Percentiles rank a stretch among this genome's conserved stretches.
Evolutionary conservation across 179 eudicot species (phyloP).

Genomic region (Nepenthes alata): DNA sequence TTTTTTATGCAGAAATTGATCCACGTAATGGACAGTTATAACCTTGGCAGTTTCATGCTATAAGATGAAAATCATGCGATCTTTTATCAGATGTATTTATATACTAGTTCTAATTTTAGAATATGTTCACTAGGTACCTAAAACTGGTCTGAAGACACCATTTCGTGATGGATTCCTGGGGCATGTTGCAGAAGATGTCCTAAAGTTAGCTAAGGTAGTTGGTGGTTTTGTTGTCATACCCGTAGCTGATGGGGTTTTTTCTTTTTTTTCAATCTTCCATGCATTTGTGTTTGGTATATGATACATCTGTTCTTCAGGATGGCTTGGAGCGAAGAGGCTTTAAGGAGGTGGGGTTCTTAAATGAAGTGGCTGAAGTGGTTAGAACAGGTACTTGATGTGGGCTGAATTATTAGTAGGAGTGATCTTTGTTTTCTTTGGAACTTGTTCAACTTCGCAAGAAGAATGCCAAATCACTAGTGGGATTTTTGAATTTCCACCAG

Average conservation of each 20-base stretch:
- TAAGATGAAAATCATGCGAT: too few species aligned
- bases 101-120: constrained; percentile 9
- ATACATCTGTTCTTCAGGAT: constrained; percentile 37
- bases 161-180: constrained; percentile 86
- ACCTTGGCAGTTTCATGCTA: too few species aligned
- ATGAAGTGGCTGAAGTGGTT: constrained; percentile 85
- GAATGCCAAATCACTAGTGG: background rate
- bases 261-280: background rate
- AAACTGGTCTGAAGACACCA: constrained; percentile 82
- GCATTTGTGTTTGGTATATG: background rate
- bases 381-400: constrained; percentile 50
- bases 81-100: background rate
- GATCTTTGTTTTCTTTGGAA: background rate
- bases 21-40: too few species aligned
- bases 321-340: constrained; percentile 91
- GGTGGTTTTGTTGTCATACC: background rate
- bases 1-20: too few species aligned
- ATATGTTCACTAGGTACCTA: constrained; percentile 52
- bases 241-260: background rate
- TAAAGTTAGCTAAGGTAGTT: constrained; percentile 73
- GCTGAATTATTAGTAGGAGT: background rate
- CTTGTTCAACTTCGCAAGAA: background rate
- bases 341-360: constrained; percentile 79
- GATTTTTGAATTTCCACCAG: background rate
- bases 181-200: constrained; percentile 81